A percentile compares a stretch with the other conserved stretches of the same genome.
Evolutionary conservation across 495 filamentous ascomycete genomes (phyloP).

Genomic region (Clohesyomyces aquaticus): DNA sequence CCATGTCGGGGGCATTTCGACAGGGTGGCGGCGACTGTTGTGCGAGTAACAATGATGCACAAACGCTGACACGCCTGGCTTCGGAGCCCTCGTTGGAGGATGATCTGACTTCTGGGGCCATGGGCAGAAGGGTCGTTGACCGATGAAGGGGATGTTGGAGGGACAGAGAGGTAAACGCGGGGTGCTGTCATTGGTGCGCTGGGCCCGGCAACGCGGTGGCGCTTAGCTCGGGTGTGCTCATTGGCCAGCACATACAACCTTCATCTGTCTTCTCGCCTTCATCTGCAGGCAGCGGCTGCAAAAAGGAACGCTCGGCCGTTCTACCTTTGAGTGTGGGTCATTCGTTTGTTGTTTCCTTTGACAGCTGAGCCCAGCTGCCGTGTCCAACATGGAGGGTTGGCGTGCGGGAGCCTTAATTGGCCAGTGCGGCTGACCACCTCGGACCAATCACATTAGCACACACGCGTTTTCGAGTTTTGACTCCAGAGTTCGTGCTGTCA

Average conservation of each 20-base stretch:
- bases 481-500: neutral
- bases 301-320: conserved; percentile 12
- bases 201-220: conserved; percentile 2
- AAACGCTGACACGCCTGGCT: neutral
- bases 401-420: neutral
- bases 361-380: neutral
- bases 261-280: neutral
- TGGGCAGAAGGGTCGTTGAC: neutral
- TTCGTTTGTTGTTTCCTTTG: conserved; percentile 10
- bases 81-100: neutral
- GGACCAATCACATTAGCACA: conserved; percentile 1
- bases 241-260: conserved; percentile 20
- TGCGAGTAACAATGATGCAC: conserved; percentile 3
- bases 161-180: conserved; percentile 10
- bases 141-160: neutral
- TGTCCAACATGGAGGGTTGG: conserved; percentile 1
- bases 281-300: conserved; percentile 17
- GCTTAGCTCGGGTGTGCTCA: conserved; percentile 5
- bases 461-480: neutral
- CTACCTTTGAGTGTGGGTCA: conserved; percentile 9
- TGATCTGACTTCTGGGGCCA: conserved; percentile 5
- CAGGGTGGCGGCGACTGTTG: neutral
- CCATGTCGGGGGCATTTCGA: conserved; percentile 3
- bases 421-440: neutral
- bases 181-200: conserved; percentile 7